Base-by-base conservation (phyloP, 1,139 yeast species). In the Casaregolazyma lundiana region DNA sequence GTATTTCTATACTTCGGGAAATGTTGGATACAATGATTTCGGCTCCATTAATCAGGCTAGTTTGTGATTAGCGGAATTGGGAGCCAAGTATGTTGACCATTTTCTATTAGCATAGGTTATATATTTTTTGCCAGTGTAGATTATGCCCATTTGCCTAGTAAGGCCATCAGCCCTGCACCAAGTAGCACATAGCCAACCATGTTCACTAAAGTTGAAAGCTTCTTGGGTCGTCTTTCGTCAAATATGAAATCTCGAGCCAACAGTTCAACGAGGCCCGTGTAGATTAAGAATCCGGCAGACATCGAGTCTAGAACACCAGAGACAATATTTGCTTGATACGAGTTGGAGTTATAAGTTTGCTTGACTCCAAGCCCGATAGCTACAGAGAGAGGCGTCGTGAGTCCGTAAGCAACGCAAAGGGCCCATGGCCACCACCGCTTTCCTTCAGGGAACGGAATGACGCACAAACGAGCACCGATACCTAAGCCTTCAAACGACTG, bases 401-500 rank as follows among this genome's bases (percentile, higher is more conserved):
- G 53, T 2, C 83, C 76, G 64, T 78, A 87, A 3, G 70, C 79
- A 5, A 70, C 38, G 30, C 80, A 80, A 58, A 82, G 66, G 1
- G 76, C 47, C 76, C 82, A 81, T n/a, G 89, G 88, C 41, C 81
- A 72, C 59, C 57, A 64, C 41, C 59, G 60, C 59, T 72, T 76
- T 20, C 66, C 65, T 6, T 65, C 53, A n/a, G 70, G 70, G 54
- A 58, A 58, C 36, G 76, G 69, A 6, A 84, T 77, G 22, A 78
- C 76, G 6, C 94, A 86, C 47, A 87, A 74, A 68, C 96, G 76
- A 13, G 94, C 77, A 50, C 96, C 96, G 59, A 87, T 72, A 61
- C 96, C 96, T 46, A 87, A 73, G 51, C 97, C 96, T 71, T 89
- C 97, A 62, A 89, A 89, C 69, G 84, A 75, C 69, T 89, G 96